Percentiles rank a stretch among this genome's conserved stretches.
phyloP scores from a whole-genome alignment of 2,329 filamentous ascomycete genomes.

The Scedosporium apiospermum region DNA sequence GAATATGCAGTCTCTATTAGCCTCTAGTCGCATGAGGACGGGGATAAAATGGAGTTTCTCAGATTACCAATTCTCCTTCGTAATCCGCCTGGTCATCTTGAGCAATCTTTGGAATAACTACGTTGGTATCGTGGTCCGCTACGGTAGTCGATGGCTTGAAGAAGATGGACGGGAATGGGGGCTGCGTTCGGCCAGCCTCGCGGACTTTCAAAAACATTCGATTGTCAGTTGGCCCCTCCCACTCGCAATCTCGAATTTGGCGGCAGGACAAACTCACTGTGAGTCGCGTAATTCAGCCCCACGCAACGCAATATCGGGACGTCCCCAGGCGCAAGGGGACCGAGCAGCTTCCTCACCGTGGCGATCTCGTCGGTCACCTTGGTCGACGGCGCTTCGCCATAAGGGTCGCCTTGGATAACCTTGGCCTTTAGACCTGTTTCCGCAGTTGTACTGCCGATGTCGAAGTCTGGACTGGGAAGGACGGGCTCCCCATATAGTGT shows the following conservation, averaged over 20 bases:
- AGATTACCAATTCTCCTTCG: constrained; percentile 58
- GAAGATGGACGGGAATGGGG: constrained; percentile 39
- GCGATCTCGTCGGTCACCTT: constrained; percentile 43
- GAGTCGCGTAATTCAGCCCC: constrained; percentile 63
- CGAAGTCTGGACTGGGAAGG: constrained; percentile 41
- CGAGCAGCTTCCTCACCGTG: constrained; percentile 46
- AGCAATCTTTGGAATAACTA: constrained; percentile 36
- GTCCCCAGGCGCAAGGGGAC: constrained; percentile 54
- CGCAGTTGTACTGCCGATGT: constrained; percentile 37
- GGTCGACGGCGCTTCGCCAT: constrained; percentile 34
- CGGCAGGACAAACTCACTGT: constrained; percentile 25
- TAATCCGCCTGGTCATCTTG: constrained; percentile 53
- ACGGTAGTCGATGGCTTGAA: constrained; percentile 36
- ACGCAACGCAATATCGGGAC: constrained; percentile 59
- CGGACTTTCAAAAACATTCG: constrained; percentile 25
- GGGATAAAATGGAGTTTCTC: neutral
- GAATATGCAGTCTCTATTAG: too few relatives aligned
- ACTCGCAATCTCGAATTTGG: neutral
- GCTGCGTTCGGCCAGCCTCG: constrained; percentile 39
- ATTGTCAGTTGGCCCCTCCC: neutral
- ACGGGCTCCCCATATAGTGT: constrained; percentile 69
- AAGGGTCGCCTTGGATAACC: constrained; percentile 42
- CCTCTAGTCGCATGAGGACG: constrained; percentile 15
- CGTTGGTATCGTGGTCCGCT: constrained; percentile 22
- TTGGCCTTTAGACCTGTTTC: constrained; percentile 39